phyloP scores from a whole-genome alignment of 2,329 filamentous ascomycete genomes.

The Ciborinia camelliae region DNA sequence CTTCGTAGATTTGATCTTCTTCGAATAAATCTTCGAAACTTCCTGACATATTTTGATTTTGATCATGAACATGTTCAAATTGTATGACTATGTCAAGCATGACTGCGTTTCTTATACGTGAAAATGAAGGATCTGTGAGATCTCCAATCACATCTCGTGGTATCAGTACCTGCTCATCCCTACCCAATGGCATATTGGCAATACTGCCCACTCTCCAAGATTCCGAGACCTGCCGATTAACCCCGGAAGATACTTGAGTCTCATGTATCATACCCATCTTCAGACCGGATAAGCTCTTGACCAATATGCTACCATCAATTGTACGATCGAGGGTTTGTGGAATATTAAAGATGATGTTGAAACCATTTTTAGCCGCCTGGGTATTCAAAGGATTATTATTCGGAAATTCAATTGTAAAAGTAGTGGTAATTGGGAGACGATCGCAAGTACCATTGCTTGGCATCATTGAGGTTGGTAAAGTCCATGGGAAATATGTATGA shows the following conservation, averaged over 20 bases:
- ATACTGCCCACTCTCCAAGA: conserved; percentile 74
- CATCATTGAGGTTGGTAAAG: conserved; percentile 71
- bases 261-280: conserved; percentile 67
- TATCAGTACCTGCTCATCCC: conserved; percentile 83
- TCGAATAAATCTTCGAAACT: conserved; percentile 28
- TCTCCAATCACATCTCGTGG: conserved; percentile 71
- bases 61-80: conserved; percentile 31
- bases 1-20: conserved; percentile 24
- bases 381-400: conserved; percentile 40
- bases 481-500: conserved; percentile 90
- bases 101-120: conserved; percentile 67
- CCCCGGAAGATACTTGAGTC: conserved; percentile 40
- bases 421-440: conserved; percentile 65
- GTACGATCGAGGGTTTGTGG: conserved; percentile 49
- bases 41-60: conserved; percentile 25
- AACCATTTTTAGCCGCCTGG: conserved; percentile 25
- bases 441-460: conserved; percentile 75
- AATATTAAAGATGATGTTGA: conserved; percentile 42
- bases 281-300: conserved; percentile 54
- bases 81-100: conserved; percentile 71
- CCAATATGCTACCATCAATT: conserved; percentile 44
- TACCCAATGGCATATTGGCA: conserved; percentile 75
- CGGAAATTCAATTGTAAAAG: conserved; percentile 65
- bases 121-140: conserved; percentile 80
- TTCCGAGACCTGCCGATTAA: conserved; percentile 40